Conservation (phyloP, 306 rosid species). For the Pyrus betulifolia region DNA sequence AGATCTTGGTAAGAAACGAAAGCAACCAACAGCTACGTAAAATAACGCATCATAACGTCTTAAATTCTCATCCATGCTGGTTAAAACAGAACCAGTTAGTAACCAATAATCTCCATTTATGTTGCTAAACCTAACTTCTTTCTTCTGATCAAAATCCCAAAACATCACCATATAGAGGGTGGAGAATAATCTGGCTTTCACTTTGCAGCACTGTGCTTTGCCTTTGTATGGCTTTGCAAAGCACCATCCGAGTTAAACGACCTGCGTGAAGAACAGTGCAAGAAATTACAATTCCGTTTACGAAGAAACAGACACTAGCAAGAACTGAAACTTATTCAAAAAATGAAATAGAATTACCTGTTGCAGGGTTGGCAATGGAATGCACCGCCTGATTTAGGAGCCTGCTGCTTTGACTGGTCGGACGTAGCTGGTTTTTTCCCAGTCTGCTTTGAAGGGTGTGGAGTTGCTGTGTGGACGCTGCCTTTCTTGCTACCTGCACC, state of each 20-base stretch:
- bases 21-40: not conserved
- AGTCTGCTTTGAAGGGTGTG: conserved; percentile 58
- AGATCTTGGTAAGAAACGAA: not conserved
- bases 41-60: not conserved
- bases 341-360: conserved; percentile 18
- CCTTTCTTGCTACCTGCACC: conserved; percentile 35
- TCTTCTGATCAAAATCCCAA: not conserved
- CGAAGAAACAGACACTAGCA: not conserved
- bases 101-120: not conserved
- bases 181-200: not conserved
- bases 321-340: not conserved
- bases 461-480: conserved; percentile 48
- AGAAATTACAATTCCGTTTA: not conserved
- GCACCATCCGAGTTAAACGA: conserved; percentile 54
- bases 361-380: conserved; percentile 54
- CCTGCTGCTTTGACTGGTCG: conserved; percentile 33
- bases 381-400: conserved; percentile 34
- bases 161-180: not conserved
- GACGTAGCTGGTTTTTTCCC: conserved; percentile 25
- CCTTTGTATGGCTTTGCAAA: conserved; percentile 52
- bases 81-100: not conserved
- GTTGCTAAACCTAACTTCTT: not conserved
- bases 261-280: conserved; percentile 27
- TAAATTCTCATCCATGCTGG: not conserved
- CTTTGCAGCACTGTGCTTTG: conserved; percentile 53